These are phyloP conservation scores for Termitomyces bulborhizus DNA, from an alignment of 768 basidiomycete genomes.

Conservation along the genomic window DNA sequence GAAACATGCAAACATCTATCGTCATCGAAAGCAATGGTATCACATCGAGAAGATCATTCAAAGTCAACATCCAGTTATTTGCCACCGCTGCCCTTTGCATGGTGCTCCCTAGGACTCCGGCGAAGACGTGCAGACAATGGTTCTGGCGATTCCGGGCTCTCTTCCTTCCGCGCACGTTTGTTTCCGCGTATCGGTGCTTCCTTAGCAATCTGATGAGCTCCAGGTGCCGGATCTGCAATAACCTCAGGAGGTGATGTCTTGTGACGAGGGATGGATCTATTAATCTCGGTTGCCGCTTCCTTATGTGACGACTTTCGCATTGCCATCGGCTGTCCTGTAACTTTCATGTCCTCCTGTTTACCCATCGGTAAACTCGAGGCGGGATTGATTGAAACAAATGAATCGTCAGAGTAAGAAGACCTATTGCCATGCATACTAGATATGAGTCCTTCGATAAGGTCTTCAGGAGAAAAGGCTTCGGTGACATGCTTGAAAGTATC, in stretches of 20 bases:
- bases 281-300: no score
- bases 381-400: no score
- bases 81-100: neutral
- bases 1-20: neutral
- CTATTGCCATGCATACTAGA: conserved; percentile 2
- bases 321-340: neutral
- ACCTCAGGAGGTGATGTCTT: neutral
- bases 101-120: neutral
- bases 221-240: neutral
- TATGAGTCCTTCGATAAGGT: conserved; percentile 1
- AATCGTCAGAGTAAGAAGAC: neutral
- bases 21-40: neutral
- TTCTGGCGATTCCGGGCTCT: neutral
- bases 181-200: neutral
- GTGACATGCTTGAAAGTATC: neutral
- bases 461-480: neutral
- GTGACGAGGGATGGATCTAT: neutral
- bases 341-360: neutral
- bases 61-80: neutral
- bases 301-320: neutral
- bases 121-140: neutral
- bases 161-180: neutral
- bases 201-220: neutral
- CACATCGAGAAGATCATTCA: no score
- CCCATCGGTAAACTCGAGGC: neutral